Evolutionary conservation across 345 rosid genomes (phyloP).

Genomic region (Excoecaria cochinchinensis): DNA sequence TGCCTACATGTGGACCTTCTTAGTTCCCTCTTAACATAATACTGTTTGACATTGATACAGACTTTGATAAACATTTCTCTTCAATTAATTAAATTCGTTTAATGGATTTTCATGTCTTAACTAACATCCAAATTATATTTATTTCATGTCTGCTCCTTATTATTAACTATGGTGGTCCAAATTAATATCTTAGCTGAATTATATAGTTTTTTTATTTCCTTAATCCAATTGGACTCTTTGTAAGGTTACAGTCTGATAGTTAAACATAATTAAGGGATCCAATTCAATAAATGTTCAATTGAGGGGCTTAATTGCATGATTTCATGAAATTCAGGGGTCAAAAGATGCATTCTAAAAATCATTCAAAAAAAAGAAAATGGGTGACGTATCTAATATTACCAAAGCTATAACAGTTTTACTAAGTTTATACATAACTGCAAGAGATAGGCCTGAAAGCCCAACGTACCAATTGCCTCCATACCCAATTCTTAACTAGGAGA

Average conservation of each 20-base stretch:
- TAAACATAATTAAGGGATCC: too few species aligned
- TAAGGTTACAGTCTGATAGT: too few species aligned
- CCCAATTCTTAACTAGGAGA: conserved; percentile 8
- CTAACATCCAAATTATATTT: conserved; percentile 11
- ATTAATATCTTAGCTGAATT: background rate
- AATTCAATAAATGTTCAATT: too few species aligned
- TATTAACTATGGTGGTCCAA: background rate
- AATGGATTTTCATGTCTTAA: conserved; percentile 4
- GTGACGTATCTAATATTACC: conserved; percentile 14
- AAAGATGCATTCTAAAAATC: too few species aligned
- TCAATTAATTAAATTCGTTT: conserved; percentile 3
- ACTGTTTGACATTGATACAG: conserved; percentile 25
- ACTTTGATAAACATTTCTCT: conserved; percentile 21
- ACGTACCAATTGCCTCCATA: background rate
- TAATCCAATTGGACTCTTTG: too few species aligned
- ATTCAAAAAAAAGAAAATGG: background rate
- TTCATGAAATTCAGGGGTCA: too few species aligned
- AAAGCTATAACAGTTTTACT: conserved; percentile 18
- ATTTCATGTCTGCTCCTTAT: background rate
- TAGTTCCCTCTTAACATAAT: conserved; percentile 26
- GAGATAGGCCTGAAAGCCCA: conserved; percentile 9
- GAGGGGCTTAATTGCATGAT: too few species aligned
- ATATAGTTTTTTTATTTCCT: background rate
- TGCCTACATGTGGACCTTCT: conserved; percentile 37
- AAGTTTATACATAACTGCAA: conserved; percentile 15